A percentile compares a stretch with the other conserved stretches of the same genome.
Evolutionary conservation across 371 early-diverging fungal genomes (phyloP).

Genomic region (Syncephalastrum contaminatum): DNA sequence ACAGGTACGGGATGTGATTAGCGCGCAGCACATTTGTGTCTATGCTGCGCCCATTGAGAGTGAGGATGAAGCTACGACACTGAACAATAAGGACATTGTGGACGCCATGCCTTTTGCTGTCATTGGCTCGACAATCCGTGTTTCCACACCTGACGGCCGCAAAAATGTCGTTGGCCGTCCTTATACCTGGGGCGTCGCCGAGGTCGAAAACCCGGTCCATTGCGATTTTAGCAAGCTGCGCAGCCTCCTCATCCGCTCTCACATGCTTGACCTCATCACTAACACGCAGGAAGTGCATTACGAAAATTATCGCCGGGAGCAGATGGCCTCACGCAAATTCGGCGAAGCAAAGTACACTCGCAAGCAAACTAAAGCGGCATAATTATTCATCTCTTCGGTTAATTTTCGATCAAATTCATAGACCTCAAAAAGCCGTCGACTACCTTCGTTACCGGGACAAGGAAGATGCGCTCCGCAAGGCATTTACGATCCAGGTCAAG

Average conservation of each 20-base stretch:
- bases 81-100: slow-evolving; percentile 78
- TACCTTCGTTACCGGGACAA: slow-evolving; percentile 63
- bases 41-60: slow-evolving; percentile 77
- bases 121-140: slow-evolving; percentile 84
- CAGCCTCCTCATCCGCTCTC: slow-evolving; percentile 84
- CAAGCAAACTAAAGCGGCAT: slow-evolving; percentile 24
- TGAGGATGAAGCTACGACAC: slow-evolving; percentile 77
- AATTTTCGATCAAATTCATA: slow-evolving; percentile 32
- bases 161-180: slow-evolving; percentile 76
- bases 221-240: slow-evolving; percentile 94
- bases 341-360: slow-evolving; percentile 67
- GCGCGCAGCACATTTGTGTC: slow-evolving; percentile 70
- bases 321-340: slow-evolving; percentile 80
- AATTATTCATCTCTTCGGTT: no score
- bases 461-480: slow-evolving; percentile 88
- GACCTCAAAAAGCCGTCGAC: slow-evolving; percentile 67
- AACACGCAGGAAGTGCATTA: slow-evolving; percentile 89
- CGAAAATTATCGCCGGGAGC: slow-evolving; percentile 79
- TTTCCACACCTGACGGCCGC: slow-evolving; percentile 66
- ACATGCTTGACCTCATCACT: slow-evolving; percentile 89
- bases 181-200: slow-evolving; percentile 92
- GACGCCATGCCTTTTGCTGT: slow-evolving; percentile 92
- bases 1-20: slow-evolving; percentile 72
- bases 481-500: slow-evolving; percentile 94
- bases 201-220: slow-evolving; percentile 86